Evolutionary conservation across 129 eudicot species (phyloP).

Genomic region (Centaurea solstitialis): DNA sequence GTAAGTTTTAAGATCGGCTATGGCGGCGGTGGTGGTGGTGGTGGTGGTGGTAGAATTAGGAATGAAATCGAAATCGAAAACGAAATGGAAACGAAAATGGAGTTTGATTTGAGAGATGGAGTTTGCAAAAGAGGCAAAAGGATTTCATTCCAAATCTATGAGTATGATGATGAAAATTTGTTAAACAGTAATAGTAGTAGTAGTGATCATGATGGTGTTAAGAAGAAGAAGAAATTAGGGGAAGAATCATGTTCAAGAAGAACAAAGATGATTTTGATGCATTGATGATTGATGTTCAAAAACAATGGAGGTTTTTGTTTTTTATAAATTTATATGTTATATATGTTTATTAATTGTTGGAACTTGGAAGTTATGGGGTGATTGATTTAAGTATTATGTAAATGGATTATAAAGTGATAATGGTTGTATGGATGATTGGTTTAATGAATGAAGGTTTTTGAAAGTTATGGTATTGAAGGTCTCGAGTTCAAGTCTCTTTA

Average conservation of each 20-base stretch:
- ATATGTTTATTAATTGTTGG: background rate
- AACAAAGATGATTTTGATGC: too few species aligned
- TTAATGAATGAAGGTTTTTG: too few species aligned
- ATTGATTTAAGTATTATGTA: background rate
- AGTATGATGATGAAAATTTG: background rate
- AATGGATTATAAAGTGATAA: background rate
- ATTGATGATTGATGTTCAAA: too few species aligned
- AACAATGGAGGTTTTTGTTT: too few species aligned
- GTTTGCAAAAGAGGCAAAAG: constrained; percentile 50
- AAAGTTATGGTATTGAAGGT: too few species aligned
- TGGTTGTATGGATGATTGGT: too few species aligned
- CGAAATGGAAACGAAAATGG: constrained; percentile 12
- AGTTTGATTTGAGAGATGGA: constrained; percentile 35
- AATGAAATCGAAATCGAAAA: constrained; percentile 16
- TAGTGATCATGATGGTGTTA: background rate
- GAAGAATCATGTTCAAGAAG: too few species aligned
- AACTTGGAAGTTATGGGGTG: too few species aligned
- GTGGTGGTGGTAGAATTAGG: background rate
- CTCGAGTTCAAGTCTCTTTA: too few species aligned
- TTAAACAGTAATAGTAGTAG: background rate
- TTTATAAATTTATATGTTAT: too few species aligned
- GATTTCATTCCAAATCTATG: constrained; percentile 24
- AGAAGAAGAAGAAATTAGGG: too few species aligned
- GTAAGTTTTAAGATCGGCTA: constrained; percentile 47
- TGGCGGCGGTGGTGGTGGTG: background rate